These are phyloP conservation scores for Tolypocladium capitatum DNA, from an alignment of 2,329 filamentous ascomycete genomes.

Conservation along the genomic window DNA sequence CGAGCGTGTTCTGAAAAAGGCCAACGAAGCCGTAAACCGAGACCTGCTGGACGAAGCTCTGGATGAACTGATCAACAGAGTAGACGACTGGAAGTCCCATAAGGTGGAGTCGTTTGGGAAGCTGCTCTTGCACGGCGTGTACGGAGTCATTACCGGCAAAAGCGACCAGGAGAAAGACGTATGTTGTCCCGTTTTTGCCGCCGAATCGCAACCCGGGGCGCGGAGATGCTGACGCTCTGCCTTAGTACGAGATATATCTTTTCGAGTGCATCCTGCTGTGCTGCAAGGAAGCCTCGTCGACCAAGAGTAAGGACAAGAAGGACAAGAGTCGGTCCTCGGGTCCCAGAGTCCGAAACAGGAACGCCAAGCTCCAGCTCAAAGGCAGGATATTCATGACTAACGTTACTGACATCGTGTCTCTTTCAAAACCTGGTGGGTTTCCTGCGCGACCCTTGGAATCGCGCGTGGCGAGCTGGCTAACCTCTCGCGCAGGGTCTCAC, in stretches of 20 bases:
- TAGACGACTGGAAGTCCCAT: constrained; percentile 96
- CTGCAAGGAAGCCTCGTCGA: constrained; percentile 86
- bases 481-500: constrained; percentile 55
- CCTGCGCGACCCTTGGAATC: background rate
- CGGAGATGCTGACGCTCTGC: background rate
- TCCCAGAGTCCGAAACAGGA: constrained; percentile 48
- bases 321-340: constrained; percentile 44
- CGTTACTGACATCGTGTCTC: constrained; percentile 82
- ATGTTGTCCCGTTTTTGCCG: constrained; percentile 19
- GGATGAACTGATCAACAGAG: constrained; percentile 64
- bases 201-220: background rate
- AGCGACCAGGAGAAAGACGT: constrained; percentile 89
- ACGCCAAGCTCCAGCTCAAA: constrained; percentile 82
- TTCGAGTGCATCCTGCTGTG: constrained; percentile 93
- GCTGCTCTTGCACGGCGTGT: constrained; percentile 75
- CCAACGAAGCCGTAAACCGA: constrained; percentile 82
- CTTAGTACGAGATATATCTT: constrained; percentile 89
- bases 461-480: background rate
- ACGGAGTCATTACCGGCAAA: constrained; percentile 79
- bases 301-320: constrained; percentile 69
- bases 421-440: constrained; percentile 69
- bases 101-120: constrained; percentile 84
- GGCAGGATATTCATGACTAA: constrained; percentile 99
- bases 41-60: constrained; percentile 76
- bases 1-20: constrained; percentile 66